A percentile compares a stretch with the other conserved stretches of the same genome.
phyloP scores from a whole-genome alignment of 495 filamentous ascomycete genomes.

The Hyaloscypha bicolor region DNA sequence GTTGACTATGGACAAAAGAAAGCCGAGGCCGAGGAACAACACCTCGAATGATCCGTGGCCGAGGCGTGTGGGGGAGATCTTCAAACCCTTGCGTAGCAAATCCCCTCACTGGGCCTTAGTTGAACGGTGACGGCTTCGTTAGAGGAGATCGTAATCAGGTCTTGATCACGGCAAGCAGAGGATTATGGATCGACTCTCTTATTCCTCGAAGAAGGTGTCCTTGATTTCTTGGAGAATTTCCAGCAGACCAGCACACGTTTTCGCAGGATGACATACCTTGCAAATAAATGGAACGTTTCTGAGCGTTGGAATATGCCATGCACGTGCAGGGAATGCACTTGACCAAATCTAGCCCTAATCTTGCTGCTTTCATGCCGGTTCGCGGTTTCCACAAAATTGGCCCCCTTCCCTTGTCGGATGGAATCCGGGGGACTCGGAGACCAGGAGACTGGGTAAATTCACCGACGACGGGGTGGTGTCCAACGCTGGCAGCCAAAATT shows the following conservation, averaged over 20 bases:
- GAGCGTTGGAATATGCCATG: conserved; percentile 1
- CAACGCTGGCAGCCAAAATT: too few relatives aligned
- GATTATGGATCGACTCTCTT: neutral
- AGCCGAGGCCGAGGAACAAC: neutral
- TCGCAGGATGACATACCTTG: conserved; percentile 1
- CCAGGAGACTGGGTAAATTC: too few relatives aligned
- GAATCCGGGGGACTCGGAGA: too few relatives aligned
- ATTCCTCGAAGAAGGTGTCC: neutral
- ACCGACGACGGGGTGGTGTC: too few relatives aligned
- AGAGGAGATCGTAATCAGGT: neutral
- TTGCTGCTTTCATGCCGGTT: conserved; percentile 23
- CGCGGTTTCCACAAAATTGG: conserved; percentile 9
- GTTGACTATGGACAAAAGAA: neutral
- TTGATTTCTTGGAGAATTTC: neutral
- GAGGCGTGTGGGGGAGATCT: conserved; percentile 1
- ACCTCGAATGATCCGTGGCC: neutral
- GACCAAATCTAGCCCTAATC: conserved; percentile 19
- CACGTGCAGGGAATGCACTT: conserved; percentile 8
- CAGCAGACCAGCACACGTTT: neutral
- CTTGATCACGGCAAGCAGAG: neutral
- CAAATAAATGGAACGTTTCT: conserved; percentile 9
- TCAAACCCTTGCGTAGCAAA: neutral
- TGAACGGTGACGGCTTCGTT: neutral
- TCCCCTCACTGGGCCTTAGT: neutral
- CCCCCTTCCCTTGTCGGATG: neutral